Conservation (phyloP, 257 asterid genomes). For the Nemophila menziesii region DNA sequence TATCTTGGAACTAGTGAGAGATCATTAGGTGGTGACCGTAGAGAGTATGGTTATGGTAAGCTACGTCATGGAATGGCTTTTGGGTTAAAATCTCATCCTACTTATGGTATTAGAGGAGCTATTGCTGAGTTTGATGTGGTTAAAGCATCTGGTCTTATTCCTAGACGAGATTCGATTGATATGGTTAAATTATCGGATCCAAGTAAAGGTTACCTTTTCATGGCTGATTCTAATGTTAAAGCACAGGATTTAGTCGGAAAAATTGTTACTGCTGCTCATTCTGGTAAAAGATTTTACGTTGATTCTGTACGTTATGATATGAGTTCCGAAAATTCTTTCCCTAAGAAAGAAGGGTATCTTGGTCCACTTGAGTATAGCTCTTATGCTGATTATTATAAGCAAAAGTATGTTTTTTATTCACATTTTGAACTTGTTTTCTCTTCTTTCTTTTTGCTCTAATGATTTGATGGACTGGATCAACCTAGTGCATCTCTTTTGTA, state of each 20-base stretch:
- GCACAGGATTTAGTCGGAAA: conserved; percentile 64
- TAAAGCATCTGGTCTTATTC: conserved; percentile 85
- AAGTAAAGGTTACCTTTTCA: conserved; percentile 42
- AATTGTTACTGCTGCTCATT: conserved; percentile 95
- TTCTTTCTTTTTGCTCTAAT: conserved; percentile 10
- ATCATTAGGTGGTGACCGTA: conserved; percentile 85
- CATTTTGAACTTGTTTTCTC: conserved; percentile 10
- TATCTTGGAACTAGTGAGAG: conserved; percentile 94
- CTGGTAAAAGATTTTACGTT: conserved; percentile 95
- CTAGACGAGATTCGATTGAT: conserved; percentile 37
- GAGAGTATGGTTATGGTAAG: conserved; percentile 94
- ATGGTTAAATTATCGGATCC: conserved; percentile 28
- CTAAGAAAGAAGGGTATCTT: conserved; percentile 97
- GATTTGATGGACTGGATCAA: conserved; percentile 20
- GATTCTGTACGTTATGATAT: conserved; percentile 84
- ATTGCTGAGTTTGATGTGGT: conserved; percentile 90
- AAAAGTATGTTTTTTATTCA: conserved; percentile 48
- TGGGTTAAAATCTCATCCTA: conserved; percentile 82
- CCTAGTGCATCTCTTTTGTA: conserved; percentile 21
- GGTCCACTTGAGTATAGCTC: conserved; percentile 96
- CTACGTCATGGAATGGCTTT: conserved; percentile 73
- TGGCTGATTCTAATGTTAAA: conserved; percentile 69
- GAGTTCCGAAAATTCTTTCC: conserved; percentile 95
- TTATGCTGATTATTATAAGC: conserved; percentile 94
- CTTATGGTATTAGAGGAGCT: conserved; percentile 96